Base-by-base conservation (phyloP, 1,284 basidiomycete species). In the Polyporus tsugae region DNA sequence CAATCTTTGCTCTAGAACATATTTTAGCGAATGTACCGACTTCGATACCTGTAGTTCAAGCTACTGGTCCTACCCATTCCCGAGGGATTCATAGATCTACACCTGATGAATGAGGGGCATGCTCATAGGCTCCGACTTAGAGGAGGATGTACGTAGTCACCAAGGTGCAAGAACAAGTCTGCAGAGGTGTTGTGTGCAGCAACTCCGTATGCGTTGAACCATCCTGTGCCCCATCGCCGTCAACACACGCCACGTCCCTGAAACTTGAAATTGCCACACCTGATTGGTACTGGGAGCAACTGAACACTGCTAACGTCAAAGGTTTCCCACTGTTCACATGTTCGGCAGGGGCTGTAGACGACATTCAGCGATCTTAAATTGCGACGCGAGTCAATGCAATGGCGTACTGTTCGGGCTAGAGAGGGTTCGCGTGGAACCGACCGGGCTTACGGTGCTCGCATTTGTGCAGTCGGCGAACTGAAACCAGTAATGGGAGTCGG, bases 191-290 rank as follows among this genome's bases (percentile, higher is more conserved):
- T 86, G 64, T 85, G 85, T 25, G 87, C 85, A 1, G 88, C 88
- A 60, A 86, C 82, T 10, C 87, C 86, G 75, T 91, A 92, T 15
- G 89, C 89, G 75, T 91, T 91, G 82, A 91, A 92, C 78, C 84
- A 91, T 0, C 91, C 90, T 84, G 65, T 39, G 5, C 13, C 38
- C 36, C 39, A 11, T 49, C 29, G 33, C 13, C 38, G 22, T 63
- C 39, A 62, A 60, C 2, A 15, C 19, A 6, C 6, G 2, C 15
- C 46, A 22, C 39, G 70, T 46, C 10, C 11, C 46, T 10, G 10
- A 49, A 22, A 25, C 19, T 29, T 29, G 29, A 19, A 25, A 25
- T 25, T 10, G 46, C 5, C 75, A 41, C 57, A 84, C 85, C 85
- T 36, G 78, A 75, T 77, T 87, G 86, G 72, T 83, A 86, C 66